phyloP scores from a whole-genome alignment of 495 filamentous ascomycete genomes.

The Barbatosphaeria neglecta region DNA sequence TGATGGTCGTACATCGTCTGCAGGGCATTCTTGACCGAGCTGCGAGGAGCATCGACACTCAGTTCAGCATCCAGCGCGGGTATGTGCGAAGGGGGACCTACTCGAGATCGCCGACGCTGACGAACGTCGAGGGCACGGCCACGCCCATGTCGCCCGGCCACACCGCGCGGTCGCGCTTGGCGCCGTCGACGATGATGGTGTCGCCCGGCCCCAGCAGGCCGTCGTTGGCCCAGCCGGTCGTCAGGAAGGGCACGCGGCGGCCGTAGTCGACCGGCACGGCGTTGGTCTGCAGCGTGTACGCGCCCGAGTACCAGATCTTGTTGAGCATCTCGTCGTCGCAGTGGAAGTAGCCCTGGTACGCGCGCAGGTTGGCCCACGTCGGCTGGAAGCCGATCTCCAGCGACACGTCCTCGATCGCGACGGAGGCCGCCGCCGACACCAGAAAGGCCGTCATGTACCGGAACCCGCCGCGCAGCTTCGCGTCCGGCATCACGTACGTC shows the following conservation, averaged over 20 bases:
- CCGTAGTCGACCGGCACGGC: constrained; percentile 43
- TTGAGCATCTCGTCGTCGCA: constrained; percentile 48
- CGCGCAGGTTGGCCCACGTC: constrained; percentile 50
- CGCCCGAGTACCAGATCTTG: constrained; percentile 50
- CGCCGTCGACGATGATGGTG: constrained; percentile 39
- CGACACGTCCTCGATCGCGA: constrained; percentile 29
- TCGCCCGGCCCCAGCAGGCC: constrained; percentile 29
- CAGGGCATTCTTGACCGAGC: constrained; percentile 48
- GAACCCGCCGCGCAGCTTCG: constrained; percentile 46
- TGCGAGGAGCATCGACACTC: constrained; percentile 4
- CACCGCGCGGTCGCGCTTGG: constrained; percentile 46
- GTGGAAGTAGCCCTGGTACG: constrained; percentile 55
- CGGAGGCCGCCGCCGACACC: constrained; percentile 18
- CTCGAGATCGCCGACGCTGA: constrained; percentile 48
- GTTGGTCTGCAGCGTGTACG: constrained; percentile 52
- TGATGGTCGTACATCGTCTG: constrained; percentile 50
- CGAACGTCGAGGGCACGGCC: constrained; percentile 43
- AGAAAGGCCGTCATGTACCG: constrained; percentile 49
- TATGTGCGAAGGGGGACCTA: background rate
- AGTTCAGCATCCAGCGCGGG: background rate
- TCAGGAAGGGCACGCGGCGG: constrained; percentile 33
- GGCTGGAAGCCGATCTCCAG: constrained; percentile 48
- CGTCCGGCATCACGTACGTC: constrained; percentile 41
- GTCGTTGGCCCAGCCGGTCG: constrained; percentile 44
- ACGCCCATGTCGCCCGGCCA: constrained; percentile 54